phyloP scores from a whole-genome alignment of 169 alveolate species.

The Plasmodium chabaudi region DNA sequence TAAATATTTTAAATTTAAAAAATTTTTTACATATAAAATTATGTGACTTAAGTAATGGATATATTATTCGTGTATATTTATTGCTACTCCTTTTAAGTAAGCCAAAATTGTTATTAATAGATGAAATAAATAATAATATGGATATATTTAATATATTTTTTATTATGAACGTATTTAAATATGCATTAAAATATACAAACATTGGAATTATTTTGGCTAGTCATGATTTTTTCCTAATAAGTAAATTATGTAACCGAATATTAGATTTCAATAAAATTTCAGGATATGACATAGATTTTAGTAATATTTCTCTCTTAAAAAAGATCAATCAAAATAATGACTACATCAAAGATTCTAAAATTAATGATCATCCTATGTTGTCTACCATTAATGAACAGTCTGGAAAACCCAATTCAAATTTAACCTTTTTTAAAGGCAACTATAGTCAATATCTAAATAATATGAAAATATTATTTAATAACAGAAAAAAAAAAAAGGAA shows the following conservation, averaged over 20 bases:
- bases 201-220: conserved; percentile 69
- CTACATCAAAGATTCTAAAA: conserved; percentile 15
- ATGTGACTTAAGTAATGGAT: conserved; percentile 82
- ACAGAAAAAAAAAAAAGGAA: conserved; percentile 68
- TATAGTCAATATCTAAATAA: conserved; percentile 47
- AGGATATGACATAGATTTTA: conserved; percentile 48
- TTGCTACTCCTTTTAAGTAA: conserved; percentile 76
- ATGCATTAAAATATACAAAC: conserved; percentile 46
- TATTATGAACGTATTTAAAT: conserved; percentile 65
- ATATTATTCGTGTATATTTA: conserved; percentile 81
- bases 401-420: conserved; percentile 1
- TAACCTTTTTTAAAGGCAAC: conserved; percentile 48
- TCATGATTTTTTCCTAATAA: conserved; percentile 66
- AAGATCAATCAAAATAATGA: conserved; percentile 7
- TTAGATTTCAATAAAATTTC: conserved; percentile 60
- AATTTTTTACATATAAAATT: conserved; percentile 67
- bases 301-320: conserved; percentile 37
- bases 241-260: conserved; percentile 61
- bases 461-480: conserved; percentile 58
- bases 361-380: not conserved
- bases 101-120: conserved; percentile 79
- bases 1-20: conserved; percentile 79
- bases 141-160: conserved; percentile 78
- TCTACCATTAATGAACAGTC: not conserved
- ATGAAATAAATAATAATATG: conserved; percentile 85